Evolutionary conservation across 768 basidiomycete species (phyloP), one percentile per base, ranked within the genome.

Genomic region (Pleurotus tuoliensis): DNA sequence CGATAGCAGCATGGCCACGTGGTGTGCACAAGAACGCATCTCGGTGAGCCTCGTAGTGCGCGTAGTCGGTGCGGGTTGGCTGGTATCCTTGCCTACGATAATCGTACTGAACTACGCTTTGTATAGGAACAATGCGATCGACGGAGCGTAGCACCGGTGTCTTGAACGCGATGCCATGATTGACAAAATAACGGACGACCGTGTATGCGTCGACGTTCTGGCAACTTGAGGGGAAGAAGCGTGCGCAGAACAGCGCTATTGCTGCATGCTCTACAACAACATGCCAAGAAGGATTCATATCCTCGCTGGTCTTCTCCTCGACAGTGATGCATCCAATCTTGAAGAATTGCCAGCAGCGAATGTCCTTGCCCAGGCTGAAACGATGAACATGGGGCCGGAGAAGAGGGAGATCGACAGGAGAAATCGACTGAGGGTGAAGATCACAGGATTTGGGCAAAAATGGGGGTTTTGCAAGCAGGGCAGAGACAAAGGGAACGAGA

Each of bases 1-100:
- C 30, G 30, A 67, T 27, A 6, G 68, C 66, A 15, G 63, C 67
- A 34, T 66, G 62, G 12, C 69, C 67, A 5, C 60, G 58, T 9
- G 59, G 46, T 12, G 55, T 52, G 2, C n/a, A 11, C 38, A 57
- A 48, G 24, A 57, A 55, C 50, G 15, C 20, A 50, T 57, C 12
- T 30, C 56, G 41, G 18, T 7, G 15, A 38, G 30, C 24, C 34
- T 51, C 48, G 43, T 57, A 57, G 9, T 47, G 47, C n/a, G 47
- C 40, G n/a, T 57, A 57, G 47, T 57, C 56, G 4, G 43, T 16
- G 15, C 11, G 7, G 22, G 49, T 48, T 24, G 56, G 56, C 27
- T 37, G 49, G 37, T 57, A 57, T 41, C 34, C 39, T 22, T 15
- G 27, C 15, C 56, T 60, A 15, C 62, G 60, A 43, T 55, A 65